phyloP scores from a whole-genome alignment of 495 filamentous ascomycete species.

The Pyronema domesticum region DNA sequence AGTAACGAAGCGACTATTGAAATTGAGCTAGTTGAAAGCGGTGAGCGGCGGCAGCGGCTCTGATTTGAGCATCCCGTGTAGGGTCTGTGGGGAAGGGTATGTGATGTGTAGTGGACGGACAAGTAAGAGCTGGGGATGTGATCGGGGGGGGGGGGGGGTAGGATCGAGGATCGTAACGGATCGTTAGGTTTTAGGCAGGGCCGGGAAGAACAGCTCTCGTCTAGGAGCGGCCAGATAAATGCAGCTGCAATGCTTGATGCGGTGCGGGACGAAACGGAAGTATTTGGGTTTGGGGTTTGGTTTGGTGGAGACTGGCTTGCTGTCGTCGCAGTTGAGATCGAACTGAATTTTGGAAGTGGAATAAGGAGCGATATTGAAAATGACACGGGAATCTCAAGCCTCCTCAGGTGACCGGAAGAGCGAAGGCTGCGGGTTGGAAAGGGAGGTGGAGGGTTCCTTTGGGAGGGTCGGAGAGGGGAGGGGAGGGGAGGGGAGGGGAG shows the following conservation, averaged over 20 bases:
- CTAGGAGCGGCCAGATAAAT: not conserved
- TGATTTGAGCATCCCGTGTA: conserved; percentile 1
- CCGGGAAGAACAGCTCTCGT: no score
- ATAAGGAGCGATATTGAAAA: no score
- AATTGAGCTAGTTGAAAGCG: not conserved
- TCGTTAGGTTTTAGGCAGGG: not conserved
- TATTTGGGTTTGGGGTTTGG: no score
- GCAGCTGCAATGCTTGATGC: no score
- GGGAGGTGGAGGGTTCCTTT: no score
- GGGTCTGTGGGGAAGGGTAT: not conserved
- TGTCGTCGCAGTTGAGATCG: not conserved
- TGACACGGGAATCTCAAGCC: no score
- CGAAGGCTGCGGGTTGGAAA: no score
- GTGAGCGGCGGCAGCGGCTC: conserved; percentile 5
- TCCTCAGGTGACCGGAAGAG: no score
- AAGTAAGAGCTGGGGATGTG: not conserved
- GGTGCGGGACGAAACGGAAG: no score
- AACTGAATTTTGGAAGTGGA: not conserved
- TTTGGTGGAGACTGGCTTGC: not conserved
- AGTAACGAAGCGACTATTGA: not conserved
- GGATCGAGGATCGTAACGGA: not conserved
- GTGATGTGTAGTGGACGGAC: not conserved
- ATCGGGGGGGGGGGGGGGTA: not conserved
- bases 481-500: no score
- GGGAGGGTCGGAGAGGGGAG: no score